phyloP scores from a whole-genome alignment of 768 basidiomycete genomes.

The Mycena galopus region DNA sequence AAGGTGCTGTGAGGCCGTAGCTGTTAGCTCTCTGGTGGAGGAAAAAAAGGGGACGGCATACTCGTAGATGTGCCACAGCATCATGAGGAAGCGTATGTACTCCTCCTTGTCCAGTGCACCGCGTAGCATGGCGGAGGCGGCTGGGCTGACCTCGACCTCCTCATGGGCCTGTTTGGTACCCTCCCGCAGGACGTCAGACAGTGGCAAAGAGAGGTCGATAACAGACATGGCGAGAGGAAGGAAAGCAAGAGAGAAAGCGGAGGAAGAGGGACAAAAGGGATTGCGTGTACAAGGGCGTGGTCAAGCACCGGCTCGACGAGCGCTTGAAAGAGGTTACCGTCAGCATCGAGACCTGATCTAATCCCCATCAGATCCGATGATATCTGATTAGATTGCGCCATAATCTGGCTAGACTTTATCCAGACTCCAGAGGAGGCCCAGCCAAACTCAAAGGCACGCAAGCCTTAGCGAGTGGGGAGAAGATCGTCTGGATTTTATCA shows the following conservation, averaged over 20 bases:
- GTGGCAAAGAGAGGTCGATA: slow-evolving; percentile 56
- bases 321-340: slow-evolving; percentile 5
- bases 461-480: too few species aligned
- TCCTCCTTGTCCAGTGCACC: slow-evolving; percentile 73
- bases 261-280: background rate
- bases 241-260: slow-evolving; percentile 6
- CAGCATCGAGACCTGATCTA: background rate
- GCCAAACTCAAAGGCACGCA: too few species aligned
- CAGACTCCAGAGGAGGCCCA: too few species aligned
- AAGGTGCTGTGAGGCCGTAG: slow-evolving; percentile 59
- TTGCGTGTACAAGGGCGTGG: slow-evolving; percentile 23
- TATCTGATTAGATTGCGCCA: background rate
- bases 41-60: slow-evolving; percentile 51
- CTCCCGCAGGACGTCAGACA: slow-evolving; percentile 62
- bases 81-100: slow-evolving; percentile 79
- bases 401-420: background rate
- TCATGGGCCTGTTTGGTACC: slow-evolving; percentile 68
- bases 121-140: slow-evolving; percentile 67
- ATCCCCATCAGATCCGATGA: background rate
- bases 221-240: slow-evolving; percentile 45
- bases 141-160: slow-evolving; percentile 67
- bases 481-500: too few species aligned
- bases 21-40: background rate
- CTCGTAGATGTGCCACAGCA: slow-evolving; percentile 86
- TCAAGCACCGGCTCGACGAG: slow-evolving; percentile 20